Conservation (phyloP, 1,139 yeast genomes). For the Geotrichum citri-aurantii region DNA sequence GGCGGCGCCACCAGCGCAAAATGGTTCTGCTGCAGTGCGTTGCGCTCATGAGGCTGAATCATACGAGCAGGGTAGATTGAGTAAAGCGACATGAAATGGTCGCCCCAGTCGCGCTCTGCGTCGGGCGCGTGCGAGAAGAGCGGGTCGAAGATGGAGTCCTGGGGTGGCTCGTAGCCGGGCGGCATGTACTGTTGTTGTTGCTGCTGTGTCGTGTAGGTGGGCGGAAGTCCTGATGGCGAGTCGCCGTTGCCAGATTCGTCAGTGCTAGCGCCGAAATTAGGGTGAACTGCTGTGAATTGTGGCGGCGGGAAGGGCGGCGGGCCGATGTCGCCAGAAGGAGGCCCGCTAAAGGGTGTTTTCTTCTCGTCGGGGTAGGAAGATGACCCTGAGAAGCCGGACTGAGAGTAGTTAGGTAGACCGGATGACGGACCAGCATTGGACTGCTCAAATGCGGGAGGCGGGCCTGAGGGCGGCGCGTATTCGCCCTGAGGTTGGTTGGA, state of each 20-base stretch:
- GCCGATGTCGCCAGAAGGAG: neutral
- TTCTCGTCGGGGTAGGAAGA: conserved; percentile 1
- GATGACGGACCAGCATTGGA: conserved; percentile 1
- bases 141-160: conserved; percentile 19
- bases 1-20: conserved; percentile 24
- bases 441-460: conserved; percentile 7
- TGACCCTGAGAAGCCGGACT: conserved; percentile 4
- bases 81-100: conserved; percentile 21
- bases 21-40: conserved; percentile 10
- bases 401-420: neutral
- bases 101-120: conserved; percentile 26
- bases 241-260: conserved; percentile 1
- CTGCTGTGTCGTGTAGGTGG: conserved; percentile 8
- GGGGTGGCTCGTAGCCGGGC: conserved; percentile 22
- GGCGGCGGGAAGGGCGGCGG: conserved; percentile 15
- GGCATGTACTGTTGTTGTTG: conserved; percentile 12
- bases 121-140: conserved; percentile 24
- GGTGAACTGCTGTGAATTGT: conserved; percentile 1
- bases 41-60: conserved; percentile 11
- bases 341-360: neutral
- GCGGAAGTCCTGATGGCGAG: conserved; percentile 17
- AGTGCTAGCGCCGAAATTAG: neutral
- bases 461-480: conserved; percentile 13
- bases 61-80: conserved; percentile 18
- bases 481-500: neutral